Percentiles rank a stretch among this genome's conserved stretches.
Conservation (phyloP, 1,284 basidiomycete species). For the Heterobasidion occidentale region DNA sequence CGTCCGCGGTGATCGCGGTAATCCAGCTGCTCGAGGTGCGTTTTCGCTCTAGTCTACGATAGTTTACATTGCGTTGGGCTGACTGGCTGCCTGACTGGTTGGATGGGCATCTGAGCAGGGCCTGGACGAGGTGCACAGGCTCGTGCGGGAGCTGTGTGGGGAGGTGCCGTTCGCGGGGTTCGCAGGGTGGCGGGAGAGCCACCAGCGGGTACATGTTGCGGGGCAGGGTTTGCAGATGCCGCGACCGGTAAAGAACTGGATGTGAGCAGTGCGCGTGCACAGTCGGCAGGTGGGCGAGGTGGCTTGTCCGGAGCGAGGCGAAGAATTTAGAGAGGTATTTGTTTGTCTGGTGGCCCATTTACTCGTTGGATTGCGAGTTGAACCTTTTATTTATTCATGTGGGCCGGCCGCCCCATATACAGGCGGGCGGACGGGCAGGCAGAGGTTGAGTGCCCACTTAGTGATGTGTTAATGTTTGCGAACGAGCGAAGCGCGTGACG, state of each 20-base stretch:
- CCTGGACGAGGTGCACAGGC: slow-evolving; percentile 33
- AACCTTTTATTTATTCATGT: neutral
- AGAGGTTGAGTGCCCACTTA: too few relatives aligned
- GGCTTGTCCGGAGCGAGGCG: too few relatives aligned
- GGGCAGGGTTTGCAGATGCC: neutral
- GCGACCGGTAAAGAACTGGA: too few relatives aligned
- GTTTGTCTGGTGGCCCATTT: too few relatives aligned
- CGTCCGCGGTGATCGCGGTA: slow-evolving; percentile 34
- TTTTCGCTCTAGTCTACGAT: slow-evolving; percentile 1
- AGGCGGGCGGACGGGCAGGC: too few relatives aligned
- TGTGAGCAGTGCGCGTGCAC: too few relatives aligned
- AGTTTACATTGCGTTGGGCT: neutral
- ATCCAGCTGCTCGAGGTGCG: slow-evolving; percentile 35
- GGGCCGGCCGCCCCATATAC: too few relatives aligned
- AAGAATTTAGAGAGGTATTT: too few relatives aligned
- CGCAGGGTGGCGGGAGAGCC: slow-evolving; percentile 23
- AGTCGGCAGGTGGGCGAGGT: too few relatives aligned
- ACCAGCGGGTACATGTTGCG: slow-evolving; percentile 1
- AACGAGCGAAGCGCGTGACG: too few relatives aligned
- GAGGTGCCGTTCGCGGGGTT: slow-evolving; percentile 39
- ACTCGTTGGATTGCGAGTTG: neutral
- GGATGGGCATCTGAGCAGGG: slow-evolving; percentile 18
- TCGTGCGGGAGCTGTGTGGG: slow-evolving; percentile 35
- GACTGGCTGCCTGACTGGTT: neutral
- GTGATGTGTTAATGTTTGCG: too few relatives aligned